These are phyloP conservation scores for Cantharellus cinnabarinus DNA, from an alignment of 768 basidiomycete species.

Conservation along the genomic window DNA sequence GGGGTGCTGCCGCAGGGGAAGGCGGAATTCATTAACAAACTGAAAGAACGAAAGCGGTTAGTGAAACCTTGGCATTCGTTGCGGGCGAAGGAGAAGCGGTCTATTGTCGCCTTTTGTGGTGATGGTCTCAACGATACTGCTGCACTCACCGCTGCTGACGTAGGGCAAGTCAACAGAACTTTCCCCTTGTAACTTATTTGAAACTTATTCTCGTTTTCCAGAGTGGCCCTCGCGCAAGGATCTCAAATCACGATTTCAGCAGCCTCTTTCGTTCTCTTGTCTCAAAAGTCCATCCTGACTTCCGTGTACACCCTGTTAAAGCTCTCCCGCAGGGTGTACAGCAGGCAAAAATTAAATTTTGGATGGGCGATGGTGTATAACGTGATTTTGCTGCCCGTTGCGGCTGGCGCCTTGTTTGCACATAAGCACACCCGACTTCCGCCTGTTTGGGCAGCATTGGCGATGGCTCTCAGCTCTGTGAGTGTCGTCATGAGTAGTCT, in stretches of 20 bases:
- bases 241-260: conserved; percentile 97
- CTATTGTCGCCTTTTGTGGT: conserved; percentile 33
- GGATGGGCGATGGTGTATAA: conserved; percentile 96
- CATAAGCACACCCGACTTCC: conserved; percentile 50
- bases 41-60: conserved; percentile 11
- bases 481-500: conserved; percentile 85
- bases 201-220: no score
- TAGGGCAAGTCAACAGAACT: conserved; percentile 24
- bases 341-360: conserved; percentile 79
- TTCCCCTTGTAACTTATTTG: conserved; percentile 7
- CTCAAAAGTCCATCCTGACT: conserved; percentile 70
- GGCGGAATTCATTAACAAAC: conserved; percentile 21
- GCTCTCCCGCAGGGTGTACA: conserved; percentile 72
- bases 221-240: conserved; percentile 66
- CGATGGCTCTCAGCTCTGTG: conserved; percentile 95
- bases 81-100: conserved; percentile 11
- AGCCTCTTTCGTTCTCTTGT: conserved; percentile 94
- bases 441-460: conserved; percentile 95
- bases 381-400: conserved; percentile 79
- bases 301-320: conserved; percentile 94
- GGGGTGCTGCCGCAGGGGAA: conserved; percentile 70
- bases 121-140: conserved; percentile 47
- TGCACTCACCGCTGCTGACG: conserved; percentile 35
- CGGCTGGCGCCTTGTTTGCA: conserved; percentile 88
- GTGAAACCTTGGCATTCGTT: conserved; percentile 28